Evolutionary conservation across 805 yeast genomes (phyloP).

Genomic region (Candida parachauliodes): DNA sequence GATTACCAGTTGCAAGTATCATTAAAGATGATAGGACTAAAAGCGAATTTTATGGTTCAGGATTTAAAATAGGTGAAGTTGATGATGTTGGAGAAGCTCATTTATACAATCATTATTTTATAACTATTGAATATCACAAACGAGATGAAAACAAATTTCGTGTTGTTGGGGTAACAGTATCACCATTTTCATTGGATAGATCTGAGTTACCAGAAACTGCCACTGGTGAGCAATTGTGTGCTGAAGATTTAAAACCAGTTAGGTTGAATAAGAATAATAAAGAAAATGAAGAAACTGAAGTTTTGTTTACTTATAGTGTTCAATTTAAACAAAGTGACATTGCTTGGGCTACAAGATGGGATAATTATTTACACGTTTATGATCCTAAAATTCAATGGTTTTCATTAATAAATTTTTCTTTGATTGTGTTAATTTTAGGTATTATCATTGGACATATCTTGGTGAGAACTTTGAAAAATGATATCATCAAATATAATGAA

Average conservation of each 20-base stretch:
- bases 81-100: conserved; percentile 56
- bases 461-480: conserved; percentile 75
- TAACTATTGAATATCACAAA: conserved; percentile 77
- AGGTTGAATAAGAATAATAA: conserved; percentile 41
- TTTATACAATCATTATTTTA: conserved; percentile 77
- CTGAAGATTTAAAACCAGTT: conserved; percentile 37
- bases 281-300: conserved; percentile 40
- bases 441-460: conserved; percentile 76
- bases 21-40: conserved; percentile 56
- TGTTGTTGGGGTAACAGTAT: conserved; percentile 86
- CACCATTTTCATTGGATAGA: conserved; percentile 57
- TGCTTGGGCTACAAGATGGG: conserved; percentile 99
- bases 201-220: conserved; percentile 19
- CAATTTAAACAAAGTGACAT: conserved; percentile 65
- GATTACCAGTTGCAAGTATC: conserved; percentile 82
- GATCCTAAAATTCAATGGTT: conserved; percentile 97
- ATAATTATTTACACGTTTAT: conserved; percentile 84
- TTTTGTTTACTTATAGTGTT: conserved; percentile 84
- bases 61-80: conserved; percentile 74
- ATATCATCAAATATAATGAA: conserved; percentile 84
- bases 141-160: conserved; percentile 66
- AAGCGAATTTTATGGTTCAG: conserved; percentile 67
- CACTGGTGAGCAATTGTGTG: conserved; percentile 26
- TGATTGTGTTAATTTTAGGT: conserved; percentile 75
- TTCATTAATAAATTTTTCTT: conserved; percentile 79